These are phyloP conservation scores for Spongospora subterranea DNA, from an alignment of 208 protist species.

Conservation along the genomic window DNA sequence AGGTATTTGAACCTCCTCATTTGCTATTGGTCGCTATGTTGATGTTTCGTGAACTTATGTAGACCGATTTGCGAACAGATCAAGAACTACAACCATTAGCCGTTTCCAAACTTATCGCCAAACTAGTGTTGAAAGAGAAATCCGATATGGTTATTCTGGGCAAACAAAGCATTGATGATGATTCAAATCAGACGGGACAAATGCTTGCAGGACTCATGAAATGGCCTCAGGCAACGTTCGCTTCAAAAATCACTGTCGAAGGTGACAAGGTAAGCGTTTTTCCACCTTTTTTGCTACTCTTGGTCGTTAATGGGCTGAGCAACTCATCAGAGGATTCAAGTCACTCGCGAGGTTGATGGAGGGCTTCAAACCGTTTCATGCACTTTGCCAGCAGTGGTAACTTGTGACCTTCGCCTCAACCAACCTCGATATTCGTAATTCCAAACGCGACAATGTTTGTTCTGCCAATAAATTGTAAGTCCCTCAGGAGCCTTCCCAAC, in stretches of 20 bases:
- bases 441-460: background rate
- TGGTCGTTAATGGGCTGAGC: slow-evolving; percentile 29
- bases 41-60: background rate
- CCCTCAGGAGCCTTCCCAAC: slow-evolving; percentile 91
- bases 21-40: background rate
- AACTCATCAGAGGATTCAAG: slow-evolving; percentile 47
- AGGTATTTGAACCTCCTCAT: slow-evolving; percentile 58
- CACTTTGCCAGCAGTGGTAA: slow-evolving; percentile 78
- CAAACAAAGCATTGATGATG: slow-evolving; percentile 95
- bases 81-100: slow-evolving; percentile 84
- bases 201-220: slow-evolving; percentile 87
- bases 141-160: slow-evolving; percentile 79
- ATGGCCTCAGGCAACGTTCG: slow-evolving; percentile 91
- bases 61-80: slow-evolving; percentile 59
- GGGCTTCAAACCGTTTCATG: slow-evolving; percentile 82
- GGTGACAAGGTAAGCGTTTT: background rate
- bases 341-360: slow-evolving; percentile 91
- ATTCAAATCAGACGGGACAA: slow-evolving; percentile 89
- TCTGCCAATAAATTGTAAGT: slow-evolving; percentile 68
- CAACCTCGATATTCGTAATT: slow-evolving; percentile 71
- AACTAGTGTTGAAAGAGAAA: slow-evolving; percentile 77
- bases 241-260: slow-evolving; percentile 80
- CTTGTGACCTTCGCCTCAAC: slow-evolving; percentile 85
- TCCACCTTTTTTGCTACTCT: background rate
- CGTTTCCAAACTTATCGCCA: slow-evolving; percentile 88